Percentiles rank a stretch among this genome's conserved stretches.
These are phyloP conservation scores for Volvox carteri DNA, from an alignment of 163 green algal species.

Conservation along the genomic window DNA sequence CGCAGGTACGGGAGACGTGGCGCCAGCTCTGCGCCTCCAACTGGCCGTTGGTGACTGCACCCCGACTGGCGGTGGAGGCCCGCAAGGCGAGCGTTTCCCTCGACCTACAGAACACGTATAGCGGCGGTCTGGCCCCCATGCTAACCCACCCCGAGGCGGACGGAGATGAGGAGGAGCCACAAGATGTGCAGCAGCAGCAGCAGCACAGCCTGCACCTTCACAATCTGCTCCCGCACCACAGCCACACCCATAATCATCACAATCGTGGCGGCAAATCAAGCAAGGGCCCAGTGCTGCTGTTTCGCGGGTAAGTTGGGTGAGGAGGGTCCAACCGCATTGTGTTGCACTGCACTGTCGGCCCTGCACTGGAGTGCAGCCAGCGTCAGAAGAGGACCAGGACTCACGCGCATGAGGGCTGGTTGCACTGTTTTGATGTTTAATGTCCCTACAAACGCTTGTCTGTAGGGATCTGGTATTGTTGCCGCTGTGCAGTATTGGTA, in stretches of 20 bases:
- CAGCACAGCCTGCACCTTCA: neutral
- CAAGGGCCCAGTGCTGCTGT: slow-evolving; percentile 34
- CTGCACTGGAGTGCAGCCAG: no score
- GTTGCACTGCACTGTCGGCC: no score
- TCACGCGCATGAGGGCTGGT: no score
- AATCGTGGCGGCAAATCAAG: neutral
- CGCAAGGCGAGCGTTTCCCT: neutral
- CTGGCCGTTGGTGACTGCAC: neutral
- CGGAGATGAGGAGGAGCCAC: neutral
- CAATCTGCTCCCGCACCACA: neutral
- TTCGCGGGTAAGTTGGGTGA: slow-evolving; percentile 37
- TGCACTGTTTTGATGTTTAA: no score
- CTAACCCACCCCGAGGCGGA: slow-evolving; percentile 8
- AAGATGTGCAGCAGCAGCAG: neutral
- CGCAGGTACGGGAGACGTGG: slow-evolving; percentile 45
- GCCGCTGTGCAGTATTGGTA: no score
- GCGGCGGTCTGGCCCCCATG: neutral
- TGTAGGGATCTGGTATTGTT: no score
- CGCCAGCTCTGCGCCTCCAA: neutral
- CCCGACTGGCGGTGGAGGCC: neutral
- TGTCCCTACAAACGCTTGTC: no score
- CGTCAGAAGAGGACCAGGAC: no score
- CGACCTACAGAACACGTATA: neutral
- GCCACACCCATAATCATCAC: slow-evolving; percentile 4
- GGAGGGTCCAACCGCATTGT: no score